Base-by-base conservation (phyloP, 1,139 yeast species). In the Saccharomyces hybrid region DNA sequence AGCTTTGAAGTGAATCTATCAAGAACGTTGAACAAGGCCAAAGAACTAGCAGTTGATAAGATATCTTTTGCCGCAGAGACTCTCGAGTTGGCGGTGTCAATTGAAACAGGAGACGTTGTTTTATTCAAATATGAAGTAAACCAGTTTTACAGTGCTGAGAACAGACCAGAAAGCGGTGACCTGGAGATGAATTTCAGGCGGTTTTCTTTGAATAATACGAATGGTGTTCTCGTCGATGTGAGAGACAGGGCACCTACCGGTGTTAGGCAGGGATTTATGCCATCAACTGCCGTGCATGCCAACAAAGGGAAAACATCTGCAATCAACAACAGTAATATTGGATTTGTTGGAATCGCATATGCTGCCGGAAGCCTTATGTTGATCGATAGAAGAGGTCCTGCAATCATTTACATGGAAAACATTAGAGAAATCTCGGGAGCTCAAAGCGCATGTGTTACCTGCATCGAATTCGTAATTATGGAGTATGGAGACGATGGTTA, bases 321-420 rank as follows among this genome's bases (percentile, higher is more conserved):
- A 1, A 62, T 91, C 51, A 77, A 78, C 54, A 79, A 87, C 69
- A 84, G 91, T 59, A 80, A 86, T 59, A 76, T 89, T 51, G 97
- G 97, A 0, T 90, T 93, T 73, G 88, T 87, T 4, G 96, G 90
- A 0, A 74, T 88, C 51, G 96, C 88, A 0, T 90, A 88, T 68
- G 79, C 79, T 50, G 80, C 85, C 13, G 99, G 99, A 26, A 77
- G 83, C 47, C 62, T 93, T 32, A 71, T 85, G 3, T 84, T 93
- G 0, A 73, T 95, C 58, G 98, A 93, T 70, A 77, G 89, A 55
- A 77, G 97, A 56, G 96, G 95, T 0, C 96, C 96, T 1, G 89
- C 90, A 0, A 75, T 88, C 2, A 86, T 91, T 31, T 80, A 76
- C 62, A 78, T 82, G 59, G 83, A 76, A n/a, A 71, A 73, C 41